A percentile compares a stretch with the other conserved stretches of the same genome.
phyloP scores from a whole-genome alignment of 1,139 yeast species.

The Keqinozyma sinolaborantium region DNA sequence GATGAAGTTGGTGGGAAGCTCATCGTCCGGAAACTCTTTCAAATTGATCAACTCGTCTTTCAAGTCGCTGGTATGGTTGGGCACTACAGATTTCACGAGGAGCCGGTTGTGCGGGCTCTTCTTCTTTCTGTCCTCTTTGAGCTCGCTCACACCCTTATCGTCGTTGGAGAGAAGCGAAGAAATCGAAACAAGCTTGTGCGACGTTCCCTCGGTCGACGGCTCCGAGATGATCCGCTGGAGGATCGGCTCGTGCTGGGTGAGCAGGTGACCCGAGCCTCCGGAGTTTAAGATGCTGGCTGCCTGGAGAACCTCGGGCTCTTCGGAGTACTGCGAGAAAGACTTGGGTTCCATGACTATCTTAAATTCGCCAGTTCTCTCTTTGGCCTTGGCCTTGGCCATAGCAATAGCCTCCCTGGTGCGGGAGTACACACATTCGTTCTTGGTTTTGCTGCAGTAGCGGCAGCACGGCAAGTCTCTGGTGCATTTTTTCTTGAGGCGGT shows the following conservation, averaged over 20 bases:
- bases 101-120: conserved; percentile 2
- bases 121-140: conserved; percentile 1
- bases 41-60: conserved; percentile 38
- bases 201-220: conserved; percentile 1
- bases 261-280: not conserved
- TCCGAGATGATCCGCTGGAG: conserved; percentile 1
- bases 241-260: not conserved
- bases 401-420: conserved; percentile 22
- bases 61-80: conserved; percentile 7
- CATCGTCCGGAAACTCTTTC: conserved; percentile 23
- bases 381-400: not conserved
- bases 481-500: conserved; percentile 42
- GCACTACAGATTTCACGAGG: conserved; percentile 3
- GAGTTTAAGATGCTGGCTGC: not conserved
- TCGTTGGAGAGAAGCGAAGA: conserved; percentile 14
- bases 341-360: not conserved
- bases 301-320: not conserved
- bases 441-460: conserved; percentile 31
- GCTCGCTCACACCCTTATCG: conserved; percentile 1
- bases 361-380: not conserved
- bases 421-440: conserved; percentile 37
- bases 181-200: conserved; percentile 17
- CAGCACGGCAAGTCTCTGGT: conserved; percentile 37
- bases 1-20: conserved; percentile 29
- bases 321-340: not conserved